Percentiles rank a stretch among this genome's conserved stretches.
These are phyloP conservation scores for Primulina tabacum DNA, from an alignment of 257 asterid genomes.

Conservation along the genomic window DNA sequence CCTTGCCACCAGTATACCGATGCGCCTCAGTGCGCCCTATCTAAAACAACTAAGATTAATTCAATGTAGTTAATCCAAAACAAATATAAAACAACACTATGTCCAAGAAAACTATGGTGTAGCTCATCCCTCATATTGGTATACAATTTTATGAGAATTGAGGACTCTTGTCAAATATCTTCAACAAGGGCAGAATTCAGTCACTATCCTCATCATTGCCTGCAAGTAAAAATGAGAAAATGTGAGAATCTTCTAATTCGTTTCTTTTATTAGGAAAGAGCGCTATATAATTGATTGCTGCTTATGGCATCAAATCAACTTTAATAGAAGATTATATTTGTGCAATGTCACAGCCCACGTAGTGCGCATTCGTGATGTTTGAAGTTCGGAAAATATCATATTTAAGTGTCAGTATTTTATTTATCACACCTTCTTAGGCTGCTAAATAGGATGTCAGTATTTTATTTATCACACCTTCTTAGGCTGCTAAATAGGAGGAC, in stretches of 20 bases:
- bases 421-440: background rate
- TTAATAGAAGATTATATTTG: background rate
- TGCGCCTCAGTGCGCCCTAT: background rate
- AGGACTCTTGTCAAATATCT: slow-evolving; percentile 23
- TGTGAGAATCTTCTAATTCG: background rate
- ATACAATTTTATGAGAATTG: background rate
- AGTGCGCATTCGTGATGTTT: background rate
- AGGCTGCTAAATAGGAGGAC: slow-evolving; percentile 1
- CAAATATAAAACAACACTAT: slow-evolving; percentile 13
- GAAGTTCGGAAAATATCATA: background rate
- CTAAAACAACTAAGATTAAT: background rate
- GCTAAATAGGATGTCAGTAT: slow-evolving; percentile 1
- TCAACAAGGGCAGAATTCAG: slow-evolving; percentile 28
- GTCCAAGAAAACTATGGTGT: slow-evolving; percentile 20
- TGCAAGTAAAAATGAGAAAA: slow-evolving; percentile 34
- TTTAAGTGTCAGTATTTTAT: background rate
- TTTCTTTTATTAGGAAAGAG: slow-evolving; percentile 3
- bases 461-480: background rate
- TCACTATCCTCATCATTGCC: slow-evolving; percentile 56
- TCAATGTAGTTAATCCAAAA: slow-evolving; percentile 10
- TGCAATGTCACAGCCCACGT: slow-evolving; percentile 13
- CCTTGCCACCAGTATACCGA: background rate
- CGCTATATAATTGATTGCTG: slow-evolving; percentile 2
- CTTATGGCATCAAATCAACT: background rate
- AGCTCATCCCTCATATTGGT: slow-evolving; percentile 8